These are phyloP conservation scores for Ustilago lituana DNA, from an alignment of 1,284 basidiomycete species.

Conservation along the genomic window DNA sequence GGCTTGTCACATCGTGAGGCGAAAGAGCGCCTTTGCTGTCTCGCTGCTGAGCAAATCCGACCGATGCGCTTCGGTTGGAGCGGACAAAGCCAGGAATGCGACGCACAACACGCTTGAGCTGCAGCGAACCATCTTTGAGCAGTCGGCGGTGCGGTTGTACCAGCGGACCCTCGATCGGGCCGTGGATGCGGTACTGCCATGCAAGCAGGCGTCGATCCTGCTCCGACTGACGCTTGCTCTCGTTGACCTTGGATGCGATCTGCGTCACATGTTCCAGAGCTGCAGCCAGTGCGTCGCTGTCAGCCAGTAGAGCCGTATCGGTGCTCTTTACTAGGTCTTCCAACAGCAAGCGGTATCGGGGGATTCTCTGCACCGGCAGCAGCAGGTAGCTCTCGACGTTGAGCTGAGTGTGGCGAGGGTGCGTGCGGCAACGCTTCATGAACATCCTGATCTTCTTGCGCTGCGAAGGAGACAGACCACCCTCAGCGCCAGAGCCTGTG, in stretches of 20 bases:
- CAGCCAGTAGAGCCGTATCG: constrained; percentile 34
- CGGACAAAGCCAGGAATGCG: constrained; percentile 81
- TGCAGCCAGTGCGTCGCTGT: constrained; percentile 34
- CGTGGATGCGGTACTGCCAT: constrained; percentile 88
- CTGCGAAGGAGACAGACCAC: constrained; percentile 38
- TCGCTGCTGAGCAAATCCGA: constrained; percentile 2
- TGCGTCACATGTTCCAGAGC: constrained; percentile 60
- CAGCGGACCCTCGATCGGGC: constrained; percentile 90
- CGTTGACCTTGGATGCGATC: constrained; percentile 64
- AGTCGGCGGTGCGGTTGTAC: constrained; percentile 94
- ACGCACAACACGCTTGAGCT: constrained; percentile 86
- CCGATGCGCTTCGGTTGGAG: constrained; percentile 25
- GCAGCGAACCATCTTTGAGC: constrained; percentile 73
- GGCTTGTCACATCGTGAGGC: not conserved
- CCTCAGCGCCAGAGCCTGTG: constrained; percentile 4
- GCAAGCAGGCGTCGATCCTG: constrained; percentile 55
- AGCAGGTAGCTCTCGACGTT: constrained; percentile 94
- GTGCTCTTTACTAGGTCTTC: constrained; percentile 64
- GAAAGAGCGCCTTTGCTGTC: constrained; percentile 6
- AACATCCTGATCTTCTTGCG: constrained; percentile 58
- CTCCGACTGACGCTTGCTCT: constrained; percentile 68
- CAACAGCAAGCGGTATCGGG: constrained; percentile 85
- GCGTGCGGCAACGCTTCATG: constrained; percentile 64
- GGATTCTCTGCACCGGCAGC: constrained; percentile 93
- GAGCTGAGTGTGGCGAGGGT: constrained; percentile 90